Evolutionary conservation across 2,329 filamentous ascomycete species (phyloP), one percentile per base, ranked within the genome.

Genomic region (Ilyonectria mors-panacis): DNA sequence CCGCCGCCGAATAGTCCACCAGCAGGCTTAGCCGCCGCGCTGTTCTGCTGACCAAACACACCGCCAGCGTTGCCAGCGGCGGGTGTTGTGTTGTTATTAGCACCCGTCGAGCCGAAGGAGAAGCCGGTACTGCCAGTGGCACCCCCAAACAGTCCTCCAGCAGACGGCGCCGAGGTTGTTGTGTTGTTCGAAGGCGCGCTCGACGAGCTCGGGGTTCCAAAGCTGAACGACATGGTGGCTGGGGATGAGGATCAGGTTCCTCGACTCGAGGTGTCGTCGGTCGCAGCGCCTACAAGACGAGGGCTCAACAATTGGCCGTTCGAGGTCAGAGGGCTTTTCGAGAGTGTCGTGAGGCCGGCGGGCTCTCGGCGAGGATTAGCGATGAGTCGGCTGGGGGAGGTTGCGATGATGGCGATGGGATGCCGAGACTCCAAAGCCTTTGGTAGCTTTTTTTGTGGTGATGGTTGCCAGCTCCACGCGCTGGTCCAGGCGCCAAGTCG

Each of bases 121-220:
- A 87, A 85, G 9, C 70, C 66, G 26, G 83, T 72, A 26, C 79
- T 70, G 45, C 76, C 74, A 35, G 71, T 69, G 42, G 75, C 75
- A 63, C 69, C 68, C 50, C 83, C 83, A 72, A 87, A 86, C 9
- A 86, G 71, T 21, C 78, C 73, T 15, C 80, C 80, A 6, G 80
- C 73, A 55, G 85, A 80, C 21, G 81, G 82, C 63, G 83, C 81
- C 73, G 81, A 77, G 23, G 75, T 78, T 10, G 78, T 78, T 8
- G 78, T 67, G 63, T 75, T 80, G 68, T 74, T 75, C 57, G 75
- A 69, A 19, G 78, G 69, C 56, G 76, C 79, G 71, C 75, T 69
- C 68, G 80, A 80, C 39, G 79, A 76, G 78, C 73, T 70, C 65
- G 74, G 67, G 62, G 76, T 71, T 68, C 78, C 77, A 72, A 85